Conservation (phyloP, 176 grass and related monocot species). For the Olyra latifolia region DNA sequence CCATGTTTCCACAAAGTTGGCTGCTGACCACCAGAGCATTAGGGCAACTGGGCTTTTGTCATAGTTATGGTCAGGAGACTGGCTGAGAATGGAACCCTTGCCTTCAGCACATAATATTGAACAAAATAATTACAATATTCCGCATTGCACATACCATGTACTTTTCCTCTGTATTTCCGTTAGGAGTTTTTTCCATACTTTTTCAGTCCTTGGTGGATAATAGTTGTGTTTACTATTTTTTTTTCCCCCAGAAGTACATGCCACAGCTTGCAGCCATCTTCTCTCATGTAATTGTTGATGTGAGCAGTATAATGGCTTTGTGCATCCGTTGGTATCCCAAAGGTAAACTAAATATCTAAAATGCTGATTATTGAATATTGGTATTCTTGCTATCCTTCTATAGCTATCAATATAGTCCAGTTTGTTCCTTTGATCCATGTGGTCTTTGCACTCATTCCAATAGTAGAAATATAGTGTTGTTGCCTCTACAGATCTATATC, state of each 20-base stretch:
- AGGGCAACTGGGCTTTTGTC: too few species aligned
- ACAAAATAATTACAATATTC: not conserved
- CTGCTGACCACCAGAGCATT: too few species aligned
- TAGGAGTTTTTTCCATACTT: not conserved
- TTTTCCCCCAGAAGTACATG: conserved; percentile 89
- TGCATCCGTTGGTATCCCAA: conserved; percentile 83
- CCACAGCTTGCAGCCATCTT: conserved; percentile 72
- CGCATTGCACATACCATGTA: not conserved
- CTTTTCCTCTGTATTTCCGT: not conserved
- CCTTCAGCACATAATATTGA: not conserved
- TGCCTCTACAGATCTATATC: not conserved
- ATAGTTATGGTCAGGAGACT: too few species aligned
- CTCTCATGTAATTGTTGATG: conserved; percentile 75
- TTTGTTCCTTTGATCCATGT: not conserved
- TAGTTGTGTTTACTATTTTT: conserved; percentile 19
- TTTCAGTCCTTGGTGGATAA: conserved; percentile 30
- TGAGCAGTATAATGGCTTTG: conserved; percentile 91
- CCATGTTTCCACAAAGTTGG: too few species aligned
- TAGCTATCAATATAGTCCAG: not conserved
- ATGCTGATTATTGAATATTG: not conserved
- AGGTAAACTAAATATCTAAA: conserved; percentile 48
- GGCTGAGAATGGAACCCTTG: too few species aligned
- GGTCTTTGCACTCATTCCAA: not conserved
- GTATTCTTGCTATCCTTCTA: not conserved
- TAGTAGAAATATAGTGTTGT: not conserved